Evolutionary conservation across 805 yeast genomes (phyloP).

Genomic region (Dipodascus albidus): DNA sequence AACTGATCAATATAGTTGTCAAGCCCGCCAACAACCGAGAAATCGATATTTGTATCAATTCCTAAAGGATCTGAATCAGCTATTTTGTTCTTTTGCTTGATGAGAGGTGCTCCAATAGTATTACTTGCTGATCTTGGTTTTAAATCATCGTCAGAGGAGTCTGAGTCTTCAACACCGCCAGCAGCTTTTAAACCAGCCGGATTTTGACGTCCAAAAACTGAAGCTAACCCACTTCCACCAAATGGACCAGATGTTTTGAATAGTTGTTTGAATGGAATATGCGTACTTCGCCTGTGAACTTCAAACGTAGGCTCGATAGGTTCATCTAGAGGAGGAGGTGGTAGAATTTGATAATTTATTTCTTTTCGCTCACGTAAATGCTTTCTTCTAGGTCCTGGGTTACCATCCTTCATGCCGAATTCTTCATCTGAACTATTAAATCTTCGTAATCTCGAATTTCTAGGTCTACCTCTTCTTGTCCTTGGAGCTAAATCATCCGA

Average conservation of each 20-base stretch:
- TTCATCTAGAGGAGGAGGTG: constrained; percentile 43
- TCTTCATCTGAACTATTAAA: constrained; percentile 13
- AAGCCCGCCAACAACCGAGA: constrained; percentile 81
- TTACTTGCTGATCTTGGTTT: neutral
- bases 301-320: constrained; percentile 9
- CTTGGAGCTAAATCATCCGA: neutral
- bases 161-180: constrained; percentile 31
- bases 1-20: constrained; percentile 83
- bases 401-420: constrained; percentile 2
- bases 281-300: constrained; percentile 26
- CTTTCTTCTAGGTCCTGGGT: constrained; percentile 32
- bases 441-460: constrained; percentile 11
- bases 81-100: constrained; percentile 23
- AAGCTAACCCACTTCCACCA: constrained; percentile 58
- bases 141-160: constrained; percentile 32
- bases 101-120: constrained; percentile 11
- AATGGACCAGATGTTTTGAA: constrained; percentile 96
- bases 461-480: neutral
- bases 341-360: constrained; percentile 73
- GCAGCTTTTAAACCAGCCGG: constrained; percentile 32
- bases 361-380: constrained; percentile 54
- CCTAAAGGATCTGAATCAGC: constrained; percentile 94
- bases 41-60: constrained; percentile 74
- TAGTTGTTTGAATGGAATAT: constrained; percentile 46
- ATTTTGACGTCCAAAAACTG: constrained; percentile 19